phyloP scores from a whole-genome alignment of 257 asterid genomes.

The Catharanthus roseus region DNA sequence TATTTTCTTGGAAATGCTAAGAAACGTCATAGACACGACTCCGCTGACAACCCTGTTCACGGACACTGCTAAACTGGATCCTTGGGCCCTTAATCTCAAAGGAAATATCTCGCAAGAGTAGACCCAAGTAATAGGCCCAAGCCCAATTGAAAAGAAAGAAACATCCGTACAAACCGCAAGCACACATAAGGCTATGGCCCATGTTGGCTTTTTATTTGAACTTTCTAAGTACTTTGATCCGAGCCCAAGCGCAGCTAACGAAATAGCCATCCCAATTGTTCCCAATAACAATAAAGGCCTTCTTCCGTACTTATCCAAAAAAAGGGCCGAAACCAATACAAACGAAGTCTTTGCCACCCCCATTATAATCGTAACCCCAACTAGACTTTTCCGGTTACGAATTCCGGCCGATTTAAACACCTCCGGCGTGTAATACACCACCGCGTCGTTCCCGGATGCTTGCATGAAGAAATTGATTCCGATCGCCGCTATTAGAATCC shows the following conservation, averaged over 20 bases:
- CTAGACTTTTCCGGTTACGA: slow-evolving; percentile 34
- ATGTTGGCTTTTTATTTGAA: slow-evolving; percentile 42
- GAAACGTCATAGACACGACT: slow-evolving; percentile 60
- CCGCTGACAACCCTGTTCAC: slow-evolving; percentile 85
- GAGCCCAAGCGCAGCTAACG: slow-evolving; percentile 55
- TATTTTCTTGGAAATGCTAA: slow-evolving; percentile 46
- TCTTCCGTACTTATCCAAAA: slow-evolving; percentile 67
- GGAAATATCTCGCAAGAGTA: slow-evolving; percentile 75
- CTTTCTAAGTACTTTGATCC: slow-evolving; percentile 48
- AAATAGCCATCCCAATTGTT: slow-evolving; percentile 48
- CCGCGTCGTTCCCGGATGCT: slow-evolving; percentile 86
- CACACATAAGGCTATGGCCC: slow-evolving; percentile 75
- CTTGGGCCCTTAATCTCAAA: slow-evolving; percentile 66
- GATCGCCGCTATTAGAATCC: slow-evolving; percentile 57
- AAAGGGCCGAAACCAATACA: slow-evolving; percentile 65
- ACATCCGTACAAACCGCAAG: slow-evolving; percentile 68
- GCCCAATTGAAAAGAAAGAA: slow-evolving; percentile 84
- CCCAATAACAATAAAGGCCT: slow-evolving; percentile 67
- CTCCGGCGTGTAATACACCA: slow-evolving; percentile 75
- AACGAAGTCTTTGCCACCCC: slow-evolving; percentile 55
- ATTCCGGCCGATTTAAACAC: slow-evolving; percentile 79
- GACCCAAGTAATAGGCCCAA: slow-evolving; percentile 91
- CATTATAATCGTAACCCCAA: slow-evolving; percentile 69
- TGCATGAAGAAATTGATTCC: slow-evolving; percentile 92
- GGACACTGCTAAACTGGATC: slow-evolving; percentile 56